A percentile compares a stretch with the other conserved stretches of the same genome.
Conservation (phyloP, 352 stramenopile species). For the Discostella stelligera region DNA sequence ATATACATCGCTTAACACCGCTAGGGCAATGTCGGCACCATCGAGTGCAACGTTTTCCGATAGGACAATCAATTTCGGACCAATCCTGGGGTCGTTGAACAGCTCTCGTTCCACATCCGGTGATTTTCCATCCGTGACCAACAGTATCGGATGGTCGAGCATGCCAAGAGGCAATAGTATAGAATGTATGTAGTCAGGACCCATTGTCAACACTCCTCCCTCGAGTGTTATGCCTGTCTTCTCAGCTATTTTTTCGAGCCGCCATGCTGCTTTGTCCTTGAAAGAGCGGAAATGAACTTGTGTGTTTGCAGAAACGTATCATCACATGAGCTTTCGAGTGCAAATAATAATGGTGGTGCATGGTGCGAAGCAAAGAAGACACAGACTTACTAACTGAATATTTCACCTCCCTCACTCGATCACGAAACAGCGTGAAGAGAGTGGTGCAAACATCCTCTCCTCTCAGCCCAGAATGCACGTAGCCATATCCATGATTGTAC, state of each 20-base stretch:
- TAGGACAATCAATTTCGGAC: slow-evolving; percentile 15
- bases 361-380: neutral
- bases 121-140: slow-evolving; percentile 18
- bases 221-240: neutral
- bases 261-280: neutral
- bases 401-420: neutral
- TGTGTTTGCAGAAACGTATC: neutral
- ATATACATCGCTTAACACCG: slow-evolving; percentile 24
- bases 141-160: slow-evolving; percentile 18
- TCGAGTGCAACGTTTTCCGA: neutral
- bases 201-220: slow-evolving; percentile 1
- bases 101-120: slow-evolving; percentile 12
- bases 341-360: neutral
- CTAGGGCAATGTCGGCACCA: slow-evolving; percentile 12
- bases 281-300: slow-evolving; percentile 7
- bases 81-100: slow-evolving; percentile 19
- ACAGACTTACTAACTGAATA: slow-evolving; percentile 28
- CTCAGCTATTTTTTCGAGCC: slow-evolving; percentile 5
- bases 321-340: neutral
- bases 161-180: slow-evolving; percentile 21
- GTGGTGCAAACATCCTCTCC: slow-evolving; percentile 11
- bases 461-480: slow-evolving; percentile 10
- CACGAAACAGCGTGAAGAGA: slow-evolving; percentile 19
- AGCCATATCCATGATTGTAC: slow-evolving; percentile 30
- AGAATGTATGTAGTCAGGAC: slow-evolving; percentile 12